phyloP scores from a whole-genome alignment of 495 filamentous ascomycete species.

The Aspergillus nidulans region DNA sequence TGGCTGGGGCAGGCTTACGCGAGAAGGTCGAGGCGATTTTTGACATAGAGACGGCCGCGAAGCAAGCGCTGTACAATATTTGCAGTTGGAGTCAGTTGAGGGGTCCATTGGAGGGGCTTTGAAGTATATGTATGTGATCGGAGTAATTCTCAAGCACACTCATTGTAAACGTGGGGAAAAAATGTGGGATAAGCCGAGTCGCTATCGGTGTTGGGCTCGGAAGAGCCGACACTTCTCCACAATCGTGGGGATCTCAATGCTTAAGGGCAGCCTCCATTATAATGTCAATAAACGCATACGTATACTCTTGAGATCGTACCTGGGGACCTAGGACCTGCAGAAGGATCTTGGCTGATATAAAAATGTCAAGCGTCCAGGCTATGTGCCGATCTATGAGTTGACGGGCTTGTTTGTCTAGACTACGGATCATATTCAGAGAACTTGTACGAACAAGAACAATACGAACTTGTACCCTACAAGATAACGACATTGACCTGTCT shows the following conservation, averaged over 20 bases:
- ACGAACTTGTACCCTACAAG: too few species aligned
- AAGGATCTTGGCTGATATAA: too few species aligned
- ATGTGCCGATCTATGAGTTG: too few species aligned
- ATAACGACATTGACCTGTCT: too few species aligned
- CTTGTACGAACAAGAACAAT: too few species aligned
- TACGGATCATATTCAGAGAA: too few species aligned
- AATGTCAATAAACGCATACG: too few species aligned
- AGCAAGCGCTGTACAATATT: too few species aligned
- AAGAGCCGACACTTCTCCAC: neutral
- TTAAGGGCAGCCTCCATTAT: neutral
- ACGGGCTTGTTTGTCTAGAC: too few species aligned
- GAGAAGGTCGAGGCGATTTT: constrained; percentile 43
- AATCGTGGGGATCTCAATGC: neutral
- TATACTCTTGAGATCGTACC: too few species aligned
- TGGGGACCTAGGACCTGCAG: too few species aligned
- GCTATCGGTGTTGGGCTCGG: neutral
- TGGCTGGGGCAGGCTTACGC: constrained; percentile 24
- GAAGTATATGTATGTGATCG: neutral
- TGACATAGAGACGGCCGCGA: constrained; percentile 31
- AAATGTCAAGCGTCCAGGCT: too few species aligned
- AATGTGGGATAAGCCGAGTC: neutral
- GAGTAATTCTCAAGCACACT: neutral
- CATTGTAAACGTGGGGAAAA: neutral
- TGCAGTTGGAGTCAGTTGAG: neutral
- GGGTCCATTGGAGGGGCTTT: neutral